phyloP scores from a whole-genome alignment of 257 asterid species.

The Solanum virginianum region DNA sequence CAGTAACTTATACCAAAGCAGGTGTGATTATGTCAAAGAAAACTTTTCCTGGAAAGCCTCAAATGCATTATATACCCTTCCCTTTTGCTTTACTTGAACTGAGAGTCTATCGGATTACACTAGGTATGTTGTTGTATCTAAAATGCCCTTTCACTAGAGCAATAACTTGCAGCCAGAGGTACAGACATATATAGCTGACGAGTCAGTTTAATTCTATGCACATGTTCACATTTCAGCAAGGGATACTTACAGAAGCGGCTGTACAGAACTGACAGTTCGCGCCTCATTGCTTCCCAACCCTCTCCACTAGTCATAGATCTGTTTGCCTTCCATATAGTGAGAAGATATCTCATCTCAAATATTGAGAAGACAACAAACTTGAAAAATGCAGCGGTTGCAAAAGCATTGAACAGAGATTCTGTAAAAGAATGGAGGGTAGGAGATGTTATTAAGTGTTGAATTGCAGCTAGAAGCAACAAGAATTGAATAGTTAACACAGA shows the following conservation, averaged over 20 bases:
- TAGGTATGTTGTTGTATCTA: not conserved
- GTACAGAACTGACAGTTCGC: constrained; percentile 88
- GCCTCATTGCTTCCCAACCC: constrained; percentile 93
- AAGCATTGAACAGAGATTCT: constrained; percentile 95
- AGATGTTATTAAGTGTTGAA: not conserved
- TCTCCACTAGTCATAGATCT: constrained; percentile 71
- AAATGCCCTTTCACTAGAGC: not conserved
- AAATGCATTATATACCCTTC: not conserved
- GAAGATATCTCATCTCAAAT: constrained; percentile 97
- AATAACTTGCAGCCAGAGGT: not conserved
- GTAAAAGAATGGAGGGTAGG: constrained; percentile 2
- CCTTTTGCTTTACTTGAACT: not conserved
- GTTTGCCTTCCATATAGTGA: constrained; percentile 94
- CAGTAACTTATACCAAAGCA: not conserved
- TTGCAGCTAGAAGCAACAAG: not conserved
- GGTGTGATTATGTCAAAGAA: not conserved
- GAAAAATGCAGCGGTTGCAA: constrained; percentile 98
- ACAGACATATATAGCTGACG: not conserved
- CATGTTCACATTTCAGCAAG: not conserved
- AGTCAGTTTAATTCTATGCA: not conserved
- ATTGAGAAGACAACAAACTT: constrained; percentile 96
- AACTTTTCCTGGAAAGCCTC: not conserved
- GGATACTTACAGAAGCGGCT: constrained; percentile 88
- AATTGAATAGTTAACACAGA: not conserved
- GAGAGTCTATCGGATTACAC: not conserved